Conservation (phyloP, 75 land plant genomes). For the Larix kaempferi region DNA sequence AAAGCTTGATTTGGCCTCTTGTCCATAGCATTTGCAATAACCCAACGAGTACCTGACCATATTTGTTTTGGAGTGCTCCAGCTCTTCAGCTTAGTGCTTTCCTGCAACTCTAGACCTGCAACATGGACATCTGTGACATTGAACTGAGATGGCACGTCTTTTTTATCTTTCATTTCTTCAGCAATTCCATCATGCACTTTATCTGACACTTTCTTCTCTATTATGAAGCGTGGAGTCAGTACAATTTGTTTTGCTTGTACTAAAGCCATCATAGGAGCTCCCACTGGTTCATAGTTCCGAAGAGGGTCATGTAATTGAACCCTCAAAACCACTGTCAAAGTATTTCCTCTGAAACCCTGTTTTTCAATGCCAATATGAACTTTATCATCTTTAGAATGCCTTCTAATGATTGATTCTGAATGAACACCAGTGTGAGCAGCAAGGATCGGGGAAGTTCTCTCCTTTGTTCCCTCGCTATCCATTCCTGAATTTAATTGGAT, state of each 20-base stretch:
- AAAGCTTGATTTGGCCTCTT: conserved; percentile 19
- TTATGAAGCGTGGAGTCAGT: conserved; percentile 8
- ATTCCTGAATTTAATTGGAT: conserved; percentile 13
- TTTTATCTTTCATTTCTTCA: conserved; percentile 13
- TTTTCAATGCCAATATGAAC: conserved; percentile 21
- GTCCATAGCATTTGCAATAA: conserved; percentile 30
- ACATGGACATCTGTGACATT: conserved; percentile 26
- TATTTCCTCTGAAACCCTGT: conserved; percentile 6
- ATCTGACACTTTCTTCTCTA: neutral
- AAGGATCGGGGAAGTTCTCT: neutral
- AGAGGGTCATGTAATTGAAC: conserved; percentile 25
- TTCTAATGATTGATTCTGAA: neutral
- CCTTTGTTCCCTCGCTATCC: neutral
- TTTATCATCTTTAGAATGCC: conserved; percentile 28
- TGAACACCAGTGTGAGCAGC: conserved; percentile 8
- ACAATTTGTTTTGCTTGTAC: conserved; percentile 23
- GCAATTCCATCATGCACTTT: conserved; percentile 3
- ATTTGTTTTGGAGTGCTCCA: conserved; percentile 27
- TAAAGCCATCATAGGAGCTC: conserved; percentile 33
- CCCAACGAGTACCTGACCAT: conserved; percentile 33
- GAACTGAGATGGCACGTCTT: conserved; percentile 12
- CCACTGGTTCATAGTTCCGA: conserved; percentile 27
- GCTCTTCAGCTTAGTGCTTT: neutral
- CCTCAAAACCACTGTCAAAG: conserved; percentile 21
- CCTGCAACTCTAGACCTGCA: conserved; percentile 24